These are phyloP conservation scores for Isoetes taiwanensis DNA, from an alignment of 75 land plant genomes.

Conservation along the genomic window DNA sequence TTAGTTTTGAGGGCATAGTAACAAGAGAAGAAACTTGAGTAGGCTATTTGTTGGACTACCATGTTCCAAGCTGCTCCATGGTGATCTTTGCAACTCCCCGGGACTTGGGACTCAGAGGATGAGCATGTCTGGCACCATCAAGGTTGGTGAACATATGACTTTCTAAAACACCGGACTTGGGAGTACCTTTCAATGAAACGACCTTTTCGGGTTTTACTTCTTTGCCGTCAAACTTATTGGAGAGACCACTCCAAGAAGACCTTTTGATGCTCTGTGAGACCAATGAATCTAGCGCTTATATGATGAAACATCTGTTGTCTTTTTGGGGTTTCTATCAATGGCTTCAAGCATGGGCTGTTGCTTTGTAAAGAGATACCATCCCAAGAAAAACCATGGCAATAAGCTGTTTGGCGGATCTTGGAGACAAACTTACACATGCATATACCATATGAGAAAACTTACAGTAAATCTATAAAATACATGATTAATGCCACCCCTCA, in stretches of 20 bases:
- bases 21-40: slow-evolving; percentile 24
- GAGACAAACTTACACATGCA: slow-evolving; percentile 27
- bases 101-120: slow-evolving; percentile 6
- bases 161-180: not conserved
- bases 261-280: slow-evolving; percentile 40
- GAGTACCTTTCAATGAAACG: not conserved
- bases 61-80: slow-evolving; percentile 21
- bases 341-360: slow-evolving; percentile 32
- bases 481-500: not conserved
- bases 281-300: slow-evolving; percentile 1
- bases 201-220: not conserved
- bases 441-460: not conserved
- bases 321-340: slow-evolving; percentile 20
- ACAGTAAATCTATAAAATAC: not conserved
- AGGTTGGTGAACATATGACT: slow-evolving; percentile 20
- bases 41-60: slow-evolving; percentile 14
- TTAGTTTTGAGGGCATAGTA: not conserved
- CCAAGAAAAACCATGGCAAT: slow-evolving; percentile 29
- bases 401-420: slow-evolving; percentile 16
- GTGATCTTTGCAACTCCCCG: slow-evolving; percentile 11
- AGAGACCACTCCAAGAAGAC: slow-evolving; percentile 32
- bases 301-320: slow-evolving; percentile 11
- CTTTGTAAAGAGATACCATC: slow-evolving; percentile 30
- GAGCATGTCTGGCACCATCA: slow-evolving; percentile 51
- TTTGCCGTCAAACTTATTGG: slow-evolving; percentile 17